phyloP scores from a whole-genome alignment of 345 rosid species.

The Excoecaria agallocha region DNA sequence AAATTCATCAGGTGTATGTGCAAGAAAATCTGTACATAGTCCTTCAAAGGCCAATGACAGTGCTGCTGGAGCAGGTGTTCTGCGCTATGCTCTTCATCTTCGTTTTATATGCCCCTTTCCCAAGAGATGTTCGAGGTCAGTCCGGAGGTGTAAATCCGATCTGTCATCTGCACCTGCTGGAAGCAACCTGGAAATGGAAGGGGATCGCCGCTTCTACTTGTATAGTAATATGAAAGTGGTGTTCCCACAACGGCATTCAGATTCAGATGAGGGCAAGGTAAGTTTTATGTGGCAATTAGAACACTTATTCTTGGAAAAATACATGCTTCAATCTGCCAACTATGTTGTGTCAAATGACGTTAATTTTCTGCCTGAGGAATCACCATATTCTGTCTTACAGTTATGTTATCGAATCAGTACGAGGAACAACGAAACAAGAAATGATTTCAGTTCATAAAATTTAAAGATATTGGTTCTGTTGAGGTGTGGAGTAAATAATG shows the following conservation, averaged over 20 bases:
- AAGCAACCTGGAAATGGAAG: slow-evolving; percentile 25
- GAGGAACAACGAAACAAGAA: background rate
- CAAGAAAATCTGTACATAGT: slow-evolving; percentile 10
- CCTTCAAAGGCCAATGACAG: slow-evolving; percentile 20
- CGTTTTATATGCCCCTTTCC: slow-evolving; percentile 21
- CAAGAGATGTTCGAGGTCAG: slow-evolving; percentile 18
- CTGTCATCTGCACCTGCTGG: slow-evolving; percentile 16
- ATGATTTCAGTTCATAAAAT: background rate
- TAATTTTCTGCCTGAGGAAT: background rate
- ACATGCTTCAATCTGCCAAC: slow-evolving; percentile 2
- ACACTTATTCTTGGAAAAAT: background rate
- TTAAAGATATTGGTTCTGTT: background rate
- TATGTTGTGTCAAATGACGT: background rate
- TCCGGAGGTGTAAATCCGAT: slow-evolving; percentile 26
- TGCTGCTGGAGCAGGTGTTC: slow-evolving; percentile 19
- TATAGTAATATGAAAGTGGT: slow-evolving; percentile 84
- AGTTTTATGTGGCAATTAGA: background rate
- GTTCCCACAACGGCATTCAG: slow-evolving; percentile 93
- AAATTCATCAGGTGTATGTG: background rate
- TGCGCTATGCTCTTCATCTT: slow-evolving; percentile 30
- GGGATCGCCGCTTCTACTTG: slow-evolving; percentile 67
- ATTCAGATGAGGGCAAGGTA: slow-evolving; percentile 97
- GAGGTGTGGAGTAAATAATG: background rate
- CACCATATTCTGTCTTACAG: background rate
- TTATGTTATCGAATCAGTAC: background rate